Base-by-base conservation (phyloP, 2,329 filamentous ascomycete species). In the Talaromyces sp. region DNA sequence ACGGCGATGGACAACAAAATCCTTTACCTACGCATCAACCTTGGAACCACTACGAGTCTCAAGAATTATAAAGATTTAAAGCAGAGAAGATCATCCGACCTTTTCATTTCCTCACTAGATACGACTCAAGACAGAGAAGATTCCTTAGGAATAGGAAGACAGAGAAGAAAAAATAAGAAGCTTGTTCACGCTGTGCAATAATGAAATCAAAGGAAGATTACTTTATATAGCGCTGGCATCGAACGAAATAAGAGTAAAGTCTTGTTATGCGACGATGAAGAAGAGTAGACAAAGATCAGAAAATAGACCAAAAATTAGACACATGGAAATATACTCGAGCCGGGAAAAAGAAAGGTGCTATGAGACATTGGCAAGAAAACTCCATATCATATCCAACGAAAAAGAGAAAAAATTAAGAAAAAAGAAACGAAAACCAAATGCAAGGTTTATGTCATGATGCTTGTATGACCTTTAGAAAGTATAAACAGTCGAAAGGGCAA, bases 121-220 rank as follows among this genome's bases (percentile, higher is more conserved):
- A 22, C 19, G 13, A 25, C 15, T 10, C 37, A 37, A 15, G 5
- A 17, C 35, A 35, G 25, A 28, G 25, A 28, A 28, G 7, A 7
- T 28, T 28, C 25, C 25, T 7, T 2, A 25, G 39, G 21, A 17
- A 25, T 3, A 25, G 5, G 22, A 11, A 28, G 9, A 15, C 21
- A 21, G 25, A 52, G 17, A 39, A 25, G 11, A 13, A 21, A n/a
- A n/a, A n/a, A n/a, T n/a, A n/a, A n/a, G n/a, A n/a, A n/a, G 33
- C 31, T 17, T 37, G 17, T 41, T 22, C 35, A 41, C 35, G 54
- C 54, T 56, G 54, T 56, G 43, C 43, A 66, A 1, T 70, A 75
- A 63, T 81, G 77, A 72, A 80, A 77, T 2, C 76, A 71, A 36
- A 46, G 39, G 10, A 41, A 45, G 15, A 45, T 52, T 57, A 41